phyloP scores from a whole-genome alignment of 169 alveolate species.

The Eimeria necatrix region DNA sequence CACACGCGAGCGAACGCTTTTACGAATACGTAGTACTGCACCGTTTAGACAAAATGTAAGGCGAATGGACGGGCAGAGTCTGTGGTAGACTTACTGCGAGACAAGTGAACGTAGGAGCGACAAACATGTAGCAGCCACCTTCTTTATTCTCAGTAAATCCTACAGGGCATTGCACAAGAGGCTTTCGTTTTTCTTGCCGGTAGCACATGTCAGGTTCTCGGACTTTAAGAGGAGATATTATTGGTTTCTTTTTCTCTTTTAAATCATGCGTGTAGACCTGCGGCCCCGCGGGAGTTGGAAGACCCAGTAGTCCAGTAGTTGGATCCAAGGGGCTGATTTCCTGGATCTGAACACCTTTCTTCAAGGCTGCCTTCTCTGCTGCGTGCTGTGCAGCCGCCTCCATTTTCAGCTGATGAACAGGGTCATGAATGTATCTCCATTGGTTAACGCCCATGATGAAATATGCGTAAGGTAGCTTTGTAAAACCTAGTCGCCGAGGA shows the following conservation, averaged over 20 bases:
- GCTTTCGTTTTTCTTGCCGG: conserved; percentile 31
- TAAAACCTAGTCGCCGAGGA: conserved; percentile 2
- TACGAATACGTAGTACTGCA: not conserved
- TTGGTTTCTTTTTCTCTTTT: conserved; percentile 15
- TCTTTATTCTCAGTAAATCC: conserved; percentile 52
- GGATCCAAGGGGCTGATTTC: not conserved
- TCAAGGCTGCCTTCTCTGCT: conserved; percentile 32
- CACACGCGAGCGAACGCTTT: not conserved
- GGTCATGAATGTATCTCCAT: conserved; percentile 53
- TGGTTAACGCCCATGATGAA: conserved; percentile 64
- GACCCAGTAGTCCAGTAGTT: not conserved
- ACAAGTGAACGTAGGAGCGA: conserved; percentile 54
- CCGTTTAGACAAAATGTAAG: not conserved
- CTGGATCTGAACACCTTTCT: not conserved
- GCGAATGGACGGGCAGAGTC: not conserved
- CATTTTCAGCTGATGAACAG: conserved; percentile 52
- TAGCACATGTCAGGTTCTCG: conserved; percentile 51
- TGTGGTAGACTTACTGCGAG: not conserved
- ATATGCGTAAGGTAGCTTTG: conserved; percentile 45
- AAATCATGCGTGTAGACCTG: conserved; percentile 23
- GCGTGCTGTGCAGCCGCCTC: conserved; percentile 39
- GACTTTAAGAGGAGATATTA: not conserved
- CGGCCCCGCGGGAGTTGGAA: conserved; percentile 29
- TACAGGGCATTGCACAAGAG: conserved; percentile 35
- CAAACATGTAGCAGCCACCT: conserved; percentile 49